Conservation (phyloP, 495 filamentous ascomycete species). For the Lophium mytilinum region DNA sequence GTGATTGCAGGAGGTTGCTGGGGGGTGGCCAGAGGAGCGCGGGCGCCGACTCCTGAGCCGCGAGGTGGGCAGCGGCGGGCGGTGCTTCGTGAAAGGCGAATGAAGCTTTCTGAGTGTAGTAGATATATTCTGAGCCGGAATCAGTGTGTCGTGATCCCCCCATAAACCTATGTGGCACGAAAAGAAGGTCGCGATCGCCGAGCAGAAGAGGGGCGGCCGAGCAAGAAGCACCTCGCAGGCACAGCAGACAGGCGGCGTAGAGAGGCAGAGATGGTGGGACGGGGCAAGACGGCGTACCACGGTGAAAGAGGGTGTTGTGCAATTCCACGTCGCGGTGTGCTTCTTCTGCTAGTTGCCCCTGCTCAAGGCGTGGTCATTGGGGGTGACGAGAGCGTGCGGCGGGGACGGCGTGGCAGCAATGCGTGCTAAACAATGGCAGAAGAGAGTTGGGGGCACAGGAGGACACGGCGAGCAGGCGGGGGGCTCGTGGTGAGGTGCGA, state of each 20-base stretch:
- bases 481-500: no score
- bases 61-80: background rate
- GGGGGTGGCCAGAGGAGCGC: conserved; percentile 5
- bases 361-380: conserved; percentile 1
- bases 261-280: background rate
- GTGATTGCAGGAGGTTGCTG: background rate
- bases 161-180: conserved; percentile 14
- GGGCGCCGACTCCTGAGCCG: background rate
- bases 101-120: conserved; percentile 11
- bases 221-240: background rate
- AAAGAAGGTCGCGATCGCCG: conserved; percentile 4
- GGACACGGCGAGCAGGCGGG: no score
- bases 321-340: conserved; percentile 8
- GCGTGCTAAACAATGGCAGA: background rate
- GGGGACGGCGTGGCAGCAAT: background rate
- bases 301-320: background rate
- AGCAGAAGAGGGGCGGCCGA: conserved; percentile 8
- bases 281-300: background rate
- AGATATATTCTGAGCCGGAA: conserved; percentile 5
- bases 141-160: conserved; percentile 9
- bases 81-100: conserved; percentile 5
- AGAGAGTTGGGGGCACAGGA: no score
- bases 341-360: background rate
- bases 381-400: background rate
- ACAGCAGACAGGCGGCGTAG: background rate